Base-by-base conservation (phyloP, 1,284 basidiomycete species). In the Ceratobasidium sp. region DNA sequence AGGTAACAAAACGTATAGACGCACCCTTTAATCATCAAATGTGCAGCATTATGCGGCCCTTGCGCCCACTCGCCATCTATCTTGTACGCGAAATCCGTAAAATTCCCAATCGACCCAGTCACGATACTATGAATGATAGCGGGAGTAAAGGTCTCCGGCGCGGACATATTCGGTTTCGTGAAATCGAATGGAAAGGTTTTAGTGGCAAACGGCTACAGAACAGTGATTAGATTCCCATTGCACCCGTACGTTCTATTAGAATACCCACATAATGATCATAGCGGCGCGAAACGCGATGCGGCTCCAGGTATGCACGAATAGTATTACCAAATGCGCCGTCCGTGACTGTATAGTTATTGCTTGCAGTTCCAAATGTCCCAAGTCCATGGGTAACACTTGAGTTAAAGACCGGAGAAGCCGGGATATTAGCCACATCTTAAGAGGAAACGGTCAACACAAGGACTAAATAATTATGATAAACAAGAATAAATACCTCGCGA, bases 271-370 rank as follows among this genome's bases (percentile, higher is more conserved):
- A n/a, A n/a, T n/a, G n/a, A n/a, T n/a, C n/a, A n/a, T n/a, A n/a
- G n/a, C n/a, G n/a, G n/a, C n/a, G n/a, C n/a, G 58, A 42, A 23
- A 4, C 7, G n/a, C 4, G 15, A 40, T 26, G 26, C 15, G 33
- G 18, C 3, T 67, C 9, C 20, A 39, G 9, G 10, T 79, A 79
- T 5, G 64, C 73, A 5, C 78, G 75, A 6, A 42, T 69, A 20
- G 44, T 53, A 4, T 39, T 55, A 3, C 10, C 44, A 66, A 79
- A 77, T 39, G 78, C 78, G 44, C 78, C 78, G n/a, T 66, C 63
- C 6, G 39, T 55, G 40, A 79, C 76, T 23, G 40, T 26, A 51
- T 23, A 70, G 56, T 53, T 56, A 2, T 20, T 46, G 26, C 6
- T 39, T 6, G 40, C 9, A 23, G 64, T 44, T 42, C 33, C 49